Evolutionary conservation across 352 stramenopile genomes (phyloP).

Genomic region (Ophiocytium majus): DNA sequence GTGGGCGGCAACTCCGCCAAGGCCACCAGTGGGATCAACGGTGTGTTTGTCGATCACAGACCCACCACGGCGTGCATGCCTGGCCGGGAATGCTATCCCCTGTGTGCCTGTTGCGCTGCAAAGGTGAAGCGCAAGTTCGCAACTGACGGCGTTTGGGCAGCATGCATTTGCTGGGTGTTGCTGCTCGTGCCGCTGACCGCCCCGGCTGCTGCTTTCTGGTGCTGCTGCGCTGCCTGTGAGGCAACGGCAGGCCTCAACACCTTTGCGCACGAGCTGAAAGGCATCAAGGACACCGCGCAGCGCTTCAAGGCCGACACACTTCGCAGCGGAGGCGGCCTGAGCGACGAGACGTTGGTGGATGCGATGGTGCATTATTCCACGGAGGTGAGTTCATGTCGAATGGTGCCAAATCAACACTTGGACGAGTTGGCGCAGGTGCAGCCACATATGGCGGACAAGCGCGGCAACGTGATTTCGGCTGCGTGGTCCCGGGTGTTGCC

Average conservation of each 20-base stretch:
- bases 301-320: constrained; percentile 72
- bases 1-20: constrained; percentile 83
- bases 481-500: no score
- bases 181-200: neutral
- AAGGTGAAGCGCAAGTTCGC: neutral
- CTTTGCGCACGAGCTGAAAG: constrained; percentile 24
- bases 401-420: no score
- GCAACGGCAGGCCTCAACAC: constrained; percentile 6
- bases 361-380: constrained; percentile 57
- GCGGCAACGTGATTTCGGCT: no score
- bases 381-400: no score
- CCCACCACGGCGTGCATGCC: constrained; percentile 57
- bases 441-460: neutral
- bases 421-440: no score
- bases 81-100: neutral
- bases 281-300: constrained; percentile 60
- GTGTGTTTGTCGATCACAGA: no score
- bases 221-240: no score
- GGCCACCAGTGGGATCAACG: constrained; percentile 81
- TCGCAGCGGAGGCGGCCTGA: constrained; percentile 69
- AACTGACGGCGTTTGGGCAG: neutral
- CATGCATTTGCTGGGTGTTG: neutral
- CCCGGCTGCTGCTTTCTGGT: no score
- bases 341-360: constrained; percentile 66
- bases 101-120: neutral